phyloP scores from a whole-genome alignment of 169 alveolate genomes.

The Cardiosporidium cionae region DNA sequence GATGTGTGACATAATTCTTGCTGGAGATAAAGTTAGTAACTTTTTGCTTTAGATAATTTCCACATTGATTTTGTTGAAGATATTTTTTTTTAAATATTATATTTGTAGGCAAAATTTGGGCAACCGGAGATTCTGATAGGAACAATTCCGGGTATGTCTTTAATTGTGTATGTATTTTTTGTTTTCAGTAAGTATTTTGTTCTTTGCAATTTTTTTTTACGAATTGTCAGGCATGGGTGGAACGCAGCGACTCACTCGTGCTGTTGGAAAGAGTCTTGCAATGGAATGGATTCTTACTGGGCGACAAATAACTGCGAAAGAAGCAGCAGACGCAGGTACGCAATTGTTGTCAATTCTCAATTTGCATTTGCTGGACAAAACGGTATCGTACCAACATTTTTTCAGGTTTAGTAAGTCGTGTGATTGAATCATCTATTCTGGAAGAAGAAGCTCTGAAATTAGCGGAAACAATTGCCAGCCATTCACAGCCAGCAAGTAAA shows the following conservation, averaged over 20 bases:
- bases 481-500: slow-evolving; percentile 40
- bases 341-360: neutral
- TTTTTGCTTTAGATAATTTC: neutral
- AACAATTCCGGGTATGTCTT: neutral
- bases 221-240: slow-evolving; percentile 48
- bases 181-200: neutral
- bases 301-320: neutral
- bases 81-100: neutral
- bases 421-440: slow-evolving; percentile 43
- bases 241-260: slow-evolving; percentile 59
- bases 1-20: slow-evolving; percentile 66
- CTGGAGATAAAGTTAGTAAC: slow-evolving; percentile 34
- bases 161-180: neutral
- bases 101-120: slow-evolving; percentile 57
- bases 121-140: slow-evolving; percentile 57
- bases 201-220: neutral
- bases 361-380: neutral
- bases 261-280: slow-evolving; percentile 64
- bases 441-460: slow-evolving; percentile 58
- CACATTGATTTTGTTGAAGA: neutral
- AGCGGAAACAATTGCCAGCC: slow-evolving; percentile 62
- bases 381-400: too few relatives aligned
- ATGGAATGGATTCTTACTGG: slow-evolving; percentile 63
- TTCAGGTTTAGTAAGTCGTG: slow-evolving; percentile 61
- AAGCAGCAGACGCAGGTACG: neutral